Conservation (phyloP, 1,284 basidiomycete species). For the Cutaneotrichosporon sp. region DNA sequence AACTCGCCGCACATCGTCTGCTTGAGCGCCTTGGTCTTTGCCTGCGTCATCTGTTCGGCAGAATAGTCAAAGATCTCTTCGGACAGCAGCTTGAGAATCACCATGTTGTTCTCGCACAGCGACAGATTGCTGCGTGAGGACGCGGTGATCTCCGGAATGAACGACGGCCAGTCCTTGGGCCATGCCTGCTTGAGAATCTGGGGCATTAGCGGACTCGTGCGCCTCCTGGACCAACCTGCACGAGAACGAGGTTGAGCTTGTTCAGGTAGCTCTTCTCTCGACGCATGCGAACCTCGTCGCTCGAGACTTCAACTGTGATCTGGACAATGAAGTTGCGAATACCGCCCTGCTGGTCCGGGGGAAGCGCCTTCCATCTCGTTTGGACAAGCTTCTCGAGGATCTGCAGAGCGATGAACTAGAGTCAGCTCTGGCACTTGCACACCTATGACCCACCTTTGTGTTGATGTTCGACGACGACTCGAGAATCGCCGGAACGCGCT, state of each 20-base stretch:
- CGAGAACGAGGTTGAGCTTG: slow-evolving; percentile 93
- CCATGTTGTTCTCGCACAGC: slow-evolving; percentile 99
- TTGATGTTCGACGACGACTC: slow-evolving; percentile 81
- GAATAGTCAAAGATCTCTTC: slow-evolving; percentile 99
- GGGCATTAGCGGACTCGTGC: neutral
- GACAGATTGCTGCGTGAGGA: slow-evolving; percentile 95
- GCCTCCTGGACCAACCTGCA: slow-evolving; percentile 61
- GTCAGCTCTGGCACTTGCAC: neutral
- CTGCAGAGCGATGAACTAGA: slow-evolving; percentile 85
- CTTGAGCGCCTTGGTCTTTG: slow-evolving; percentile 95
- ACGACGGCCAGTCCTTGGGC: slow-evolving; percentile 98
- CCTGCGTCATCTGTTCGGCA: slow-evolving; percentile 97
- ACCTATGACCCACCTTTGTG: slow-evolving; percentile 66
- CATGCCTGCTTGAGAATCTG: slow-evolving; percentile 99
- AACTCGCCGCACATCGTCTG: slow-evolving; percentile 98
- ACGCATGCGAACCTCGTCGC: slow-evolving; percentile 77
- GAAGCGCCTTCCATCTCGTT: slow-evolving; percentile 93
- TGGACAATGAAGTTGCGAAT: slow-evolving; percentile 97
- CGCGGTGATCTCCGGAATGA: slow-evolving; percentile 95
- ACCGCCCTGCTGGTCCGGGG: slow-evolving; percentile 87
- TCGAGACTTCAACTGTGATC: slow-evolving; percentile 84
- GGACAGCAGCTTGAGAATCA: slow-evolving; percentile 93
- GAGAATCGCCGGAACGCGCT: slow-evolving; percentile 89
- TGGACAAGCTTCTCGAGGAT: slow-evolving; percentile 91
- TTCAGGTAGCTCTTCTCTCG: slow-evolving; percentile 95